A percentile compares a stretch with the other conserved stretches of the same genome.
Evolutionary conservation across 75 land plant genomes (phyloP).

Genomic region (Pinus albicaulis): DNA sequence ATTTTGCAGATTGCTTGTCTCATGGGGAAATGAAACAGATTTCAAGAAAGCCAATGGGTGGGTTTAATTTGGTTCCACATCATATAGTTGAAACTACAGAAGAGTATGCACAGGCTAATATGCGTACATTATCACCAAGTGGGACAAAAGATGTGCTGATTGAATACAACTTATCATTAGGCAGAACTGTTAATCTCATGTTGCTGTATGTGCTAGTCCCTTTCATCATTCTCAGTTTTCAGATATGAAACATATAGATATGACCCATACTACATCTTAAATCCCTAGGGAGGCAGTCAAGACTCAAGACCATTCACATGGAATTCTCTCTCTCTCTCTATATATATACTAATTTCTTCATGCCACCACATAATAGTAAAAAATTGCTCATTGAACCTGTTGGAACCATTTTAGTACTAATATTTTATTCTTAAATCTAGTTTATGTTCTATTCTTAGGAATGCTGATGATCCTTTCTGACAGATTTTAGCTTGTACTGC

Average conservation of each 20-base stretch:
- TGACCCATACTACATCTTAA: no score
- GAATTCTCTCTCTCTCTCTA: neutral
- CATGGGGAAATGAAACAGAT: slow-evolving; percentile 20
- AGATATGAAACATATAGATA: no score
- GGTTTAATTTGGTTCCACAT: slow-evolving; percentile 53
- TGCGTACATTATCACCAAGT: neutral
- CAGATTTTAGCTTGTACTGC: neutral
- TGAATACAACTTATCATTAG: slow-evolving; percentile 5
- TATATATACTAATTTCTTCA: neutral
- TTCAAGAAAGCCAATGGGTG: slow-evolving; percentile 42
- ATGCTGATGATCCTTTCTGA: neutral
- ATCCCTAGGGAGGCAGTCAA: no score
- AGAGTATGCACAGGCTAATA: neutral
- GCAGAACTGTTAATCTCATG: neutral
- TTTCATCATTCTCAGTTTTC: neutral
- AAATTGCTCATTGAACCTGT: neutral
- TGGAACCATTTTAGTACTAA: neutral
- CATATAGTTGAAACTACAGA: neutral
- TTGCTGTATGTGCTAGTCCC: slow-evolving; percentile 4
- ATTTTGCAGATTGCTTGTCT: slow-evolving; percentile 14
- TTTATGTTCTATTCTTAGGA: neutral
- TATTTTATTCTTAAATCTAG: neutral
- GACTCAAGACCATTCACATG: neutral
- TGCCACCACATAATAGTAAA: neutral
- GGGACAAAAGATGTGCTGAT: slow-evolving; percentile 5